Conservation (phyloP, 2,329 filamentous ascomycete genomes). For the Amylocarpus encephaloides region DNA sequence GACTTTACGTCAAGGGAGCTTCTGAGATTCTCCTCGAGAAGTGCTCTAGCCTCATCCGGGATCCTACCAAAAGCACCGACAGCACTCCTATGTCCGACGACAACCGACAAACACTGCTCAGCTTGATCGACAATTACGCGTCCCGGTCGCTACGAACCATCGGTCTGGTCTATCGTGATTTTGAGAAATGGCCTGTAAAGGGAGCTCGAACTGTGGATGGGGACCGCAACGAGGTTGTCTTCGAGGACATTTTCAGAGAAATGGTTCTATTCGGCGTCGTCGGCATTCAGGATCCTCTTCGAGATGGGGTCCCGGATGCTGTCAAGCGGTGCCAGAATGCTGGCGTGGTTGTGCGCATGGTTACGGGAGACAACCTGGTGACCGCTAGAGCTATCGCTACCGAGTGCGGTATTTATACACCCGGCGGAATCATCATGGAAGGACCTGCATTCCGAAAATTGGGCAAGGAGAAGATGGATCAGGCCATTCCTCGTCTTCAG, state of each 20-base stretch:
- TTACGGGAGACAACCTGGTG: conserved; percentile 65
- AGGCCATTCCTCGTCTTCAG: conserved; percentile 54
- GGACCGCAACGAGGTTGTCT: conserved; percentile 54
- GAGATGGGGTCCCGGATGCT: conserved; percentile 60
- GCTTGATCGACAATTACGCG: conserved; percentile 55
- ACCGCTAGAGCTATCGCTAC: conserved; percentile 68
- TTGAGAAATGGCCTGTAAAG: conserved; percentile 59
- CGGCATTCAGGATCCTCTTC: conserved; percentile 69
- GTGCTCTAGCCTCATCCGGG: conserved; percentile 46
- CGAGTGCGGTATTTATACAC: conserved; percentile 57
- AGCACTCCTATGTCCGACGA: conserved; percentile 47
- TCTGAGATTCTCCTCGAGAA: conserved; percentile 43
- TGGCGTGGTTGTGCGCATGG: conserved; percentile 67
- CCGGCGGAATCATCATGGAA: conserved; percentile 59
- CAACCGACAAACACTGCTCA: conserved; percentile 47
- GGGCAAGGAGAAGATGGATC: conserved; percentile 51
- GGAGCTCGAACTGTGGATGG: conserved; percentile 51
- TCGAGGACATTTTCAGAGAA: conserved; percentile 62
- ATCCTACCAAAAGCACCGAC: conserved; percentile 50
- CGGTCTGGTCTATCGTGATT: conserved; percentile 67
- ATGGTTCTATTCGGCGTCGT: conserved; percentile 70
- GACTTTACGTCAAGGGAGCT: conserved; percentile 47
- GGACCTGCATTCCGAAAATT: conserved; percentile 61
- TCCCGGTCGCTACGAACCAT: conserved; percentile 68
- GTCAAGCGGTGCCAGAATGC: conserved; percentile 61